Percentiles rank a stretch among this genome's conserved stretches.
phyloP scores from a whole-genome alignment of 768 basidiomycete genomes.

The Nidularia pulvinata region DNA sequence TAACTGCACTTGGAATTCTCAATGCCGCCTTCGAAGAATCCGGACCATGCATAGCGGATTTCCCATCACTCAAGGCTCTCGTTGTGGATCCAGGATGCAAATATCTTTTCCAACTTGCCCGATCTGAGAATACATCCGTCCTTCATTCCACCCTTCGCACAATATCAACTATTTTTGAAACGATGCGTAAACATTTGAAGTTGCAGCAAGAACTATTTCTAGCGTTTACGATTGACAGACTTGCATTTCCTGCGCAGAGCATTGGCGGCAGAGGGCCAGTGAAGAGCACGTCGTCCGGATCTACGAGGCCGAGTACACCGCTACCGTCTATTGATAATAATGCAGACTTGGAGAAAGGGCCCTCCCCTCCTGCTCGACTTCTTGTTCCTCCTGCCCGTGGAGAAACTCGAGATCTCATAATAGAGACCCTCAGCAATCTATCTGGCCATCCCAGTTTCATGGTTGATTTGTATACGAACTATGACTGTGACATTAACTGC shows the following conservation, averaged over 20 bases:
- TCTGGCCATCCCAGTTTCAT: conserved; percentile 88
- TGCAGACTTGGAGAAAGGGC: conserved; percentile 40
- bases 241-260: conserved; percentile 57
- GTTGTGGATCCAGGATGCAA: conserved; percentile 92
- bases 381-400: conserved; percentile 78
- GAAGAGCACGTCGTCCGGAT: conserved; percentile 31
- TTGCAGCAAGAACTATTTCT: conserved; percentile 95
- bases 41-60: conserved; percentile 72
- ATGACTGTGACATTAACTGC: conserved; percentile 96
- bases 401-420: conserved; percentile 85
- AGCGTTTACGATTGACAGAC: conserved; percentile 90
- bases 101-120: conserved; percentile 94
- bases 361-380: conserved; percentile 51
- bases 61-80: conserved; percentile 75
- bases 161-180: conserved; percentile 86
- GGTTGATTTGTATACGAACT: conserved; percentile 95
- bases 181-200: conserved; percentile 85
- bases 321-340: conserved; percentile 25
- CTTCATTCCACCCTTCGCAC: conserved; percentile 82
- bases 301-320: conserved; percentile 57
- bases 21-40: conserved; percentile 88
- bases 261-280: conserved; percentile 18
- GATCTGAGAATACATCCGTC: conserved; percentile 83
- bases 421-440: conserved; percentile 85
- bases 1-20: conserved; percentile 85